These are phyloP conservation scores for Aspergillus fructus DNA, from an alignment of 2,329 filamentous ascomycete species.

Conservation along the genomic window DNA sequence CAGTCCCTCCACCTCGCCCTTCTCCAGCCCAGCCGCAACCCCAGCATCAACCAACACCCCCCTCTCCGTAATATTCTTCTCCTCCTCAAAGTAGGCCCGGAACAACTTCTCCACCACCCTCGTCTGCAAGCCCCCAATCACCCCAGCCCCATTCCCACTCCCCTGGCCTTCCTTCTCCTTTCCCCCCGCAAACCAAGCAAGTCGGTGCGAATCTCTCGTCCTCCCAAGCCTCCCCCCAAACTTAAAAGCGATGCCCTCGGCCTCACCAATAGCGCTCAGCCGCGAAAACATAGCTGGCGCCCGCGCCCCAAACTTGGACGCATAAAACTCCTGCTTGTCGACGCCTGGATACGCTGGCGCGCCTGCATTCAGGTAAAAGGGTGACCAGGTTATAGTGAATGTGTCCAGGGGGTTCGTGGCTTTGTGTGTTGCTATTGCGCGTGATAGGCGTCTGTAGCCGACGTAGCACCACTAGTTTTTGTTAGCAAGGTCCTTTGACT, in stretches of 20 bases:
- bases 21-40: constrained; percentile 55
- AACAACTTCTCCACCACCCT: constrained; percentile 64
- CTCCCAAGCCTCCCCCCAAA: constrained; percentile 71
- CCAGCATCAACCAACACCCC: constrained; percentile 55
- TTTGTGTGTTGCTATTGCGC: constrained; percentile 68
- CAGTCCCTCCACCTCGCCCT: constrained; percentile 54
- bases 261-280: constrained; percentile 57
- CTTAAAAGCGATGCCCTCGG: constrained; percentile 71
- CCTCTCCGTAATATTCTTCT: constrained; percentile 61
- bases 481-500: neutral
- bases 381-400: constrained; percentile 72
- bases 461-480: constrained; percentile 65
- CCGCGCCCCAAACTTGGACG: constrained; percentile 65
- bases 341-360: constrained; percentile 52
- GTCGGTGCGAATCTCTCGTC: constrained; percentile 75
- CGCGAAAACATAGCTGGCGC: constrained; percentile 57
- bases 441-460: constrained; percentile 72
- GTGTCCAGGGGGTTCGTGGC: constrained; percentile 65
- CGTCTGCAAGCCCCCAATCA: constrained; percentile 54
- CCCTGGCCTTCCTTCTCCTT: constrained; percentile 36
- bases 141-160: constrained; percentile 22
- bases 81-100: constrained; percentile 64
- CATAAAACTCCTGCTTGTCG: constrained; percentile 59
- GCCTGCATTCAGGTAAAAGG: constrained; percentile 76
- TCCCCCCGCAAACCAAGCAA: constrained; percentile 67